phyloP scores from a whole-genome alignment of 306 rosid genomes.

The Pterocarpus santalinus region DNA sequence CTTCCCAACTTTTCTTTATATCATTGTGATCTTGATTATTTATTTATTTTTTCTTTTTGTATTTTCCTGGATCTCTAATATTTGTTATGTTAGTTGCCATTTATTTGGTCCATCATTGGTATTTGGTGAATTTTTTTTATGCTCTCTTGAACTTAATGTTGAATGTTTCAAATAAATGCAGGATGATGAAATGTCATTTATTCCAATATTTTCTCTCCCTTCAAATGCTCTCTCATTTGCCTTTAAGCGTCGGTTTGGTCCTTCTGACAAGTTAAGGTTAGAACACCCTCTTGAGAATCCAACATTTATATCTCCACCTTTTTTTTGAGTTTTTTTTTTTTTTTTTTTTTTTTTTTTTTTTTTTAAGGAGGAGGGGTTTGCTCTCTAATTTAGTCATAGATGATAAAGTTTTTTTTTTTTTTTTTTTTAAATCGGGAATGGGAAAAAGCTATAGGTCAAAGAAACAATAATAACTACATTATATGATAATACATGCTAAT shows the following conservation, averaged over 20 bases:
- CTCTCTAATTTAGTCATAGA: not conserved
- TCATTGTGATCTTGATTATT: not conserved
- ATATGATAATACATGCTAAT: not conserved
- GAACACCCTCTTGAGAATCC: conserved; percentile 32
- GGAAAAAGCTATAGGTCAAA: not conserved
- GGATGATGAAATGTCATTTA: conserved; percentile 89
- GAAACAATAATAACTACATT: not conserved
- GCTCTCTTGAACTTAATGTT: conserved; percentile 6
- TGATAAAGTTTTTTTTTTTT: not conserved
- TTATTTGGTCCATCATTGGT: conserved; percentile 22
- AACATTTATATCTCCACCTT: conserved; percentile 8
- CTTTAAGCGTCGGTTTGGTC: conserved; percentile 84
- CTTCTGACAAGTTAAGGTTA: conserved; percentile 88
- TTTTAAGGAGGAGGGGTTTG: not conserved
- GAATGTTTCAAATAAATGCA: conserved; percentile 55
- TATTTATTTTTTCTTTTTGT: not conserved
- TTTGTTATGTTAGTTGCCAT: not conserved
- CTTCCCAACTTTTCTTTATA: not conserved
- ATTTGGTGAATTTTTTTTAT: not conserved
- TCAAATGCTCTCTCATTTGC: conserved; percentile 88
- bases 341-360: too few species aligned
- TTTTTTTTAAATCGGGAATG: conserved; percentile 1
- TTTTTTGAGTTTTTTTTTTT: not conserved
- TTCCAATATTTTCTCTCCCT: conserved; percentile 78
- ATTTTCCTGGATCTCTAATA: conserved; percentile 1